phyloP scores from a whole-genome alignment of 257 asterid species.

The Fraxinus americana region DNA sequence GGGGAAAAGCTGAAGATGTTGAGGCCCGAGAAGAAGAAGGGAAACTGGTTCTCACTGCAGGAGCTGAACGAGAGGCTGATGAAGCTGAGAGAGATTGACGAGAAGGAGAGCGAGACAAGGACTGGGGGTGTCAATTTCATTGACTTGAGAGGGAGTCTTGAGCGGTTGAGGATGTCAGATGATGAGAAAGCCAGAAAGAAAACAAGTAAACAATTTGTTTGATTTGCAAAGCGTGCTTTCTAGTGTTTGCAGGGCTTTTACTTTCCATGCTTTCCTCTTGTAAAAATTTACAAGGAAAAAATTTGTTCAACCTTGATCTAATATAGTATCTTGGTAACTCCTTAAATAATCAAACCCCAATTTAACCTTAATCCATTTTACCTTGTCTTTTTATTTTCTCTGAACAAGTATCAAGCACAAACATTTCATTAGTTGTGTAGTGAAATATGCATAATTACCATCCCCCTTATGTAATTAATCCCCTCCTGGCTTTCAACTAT shows the following conservation, averaged over 20 bases:
- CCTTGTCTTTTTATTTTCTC: not conserved
- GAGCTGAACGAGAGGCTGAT: conserved; percentile 68
- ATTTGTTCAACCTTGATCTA: not conserved
- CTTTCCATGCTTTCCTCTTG: conserved; percentile 1
- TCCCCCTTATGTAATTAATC: not conserved
- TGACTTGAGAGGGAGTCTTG: conserved; percentile 23
- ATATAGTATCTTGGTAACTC: not conserved
- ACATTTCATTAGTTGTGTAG: not conserved
- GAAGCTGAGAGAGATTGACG: conserved; percentile 47
- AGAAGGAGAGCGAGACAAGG: conserved; percentile 18
- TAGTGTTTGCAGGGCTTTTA: not conserved
- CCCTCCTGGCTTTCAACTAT: no score
- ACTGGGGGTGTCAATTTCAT: not conserved
- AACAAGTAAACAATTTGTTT: conserved; percentile 18
- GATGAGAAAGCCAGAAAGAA: not conserved
- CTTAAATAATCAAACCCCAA: not conserved
- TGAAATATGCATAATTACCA: not conserved
- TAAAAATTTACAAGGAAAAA: not conserved
- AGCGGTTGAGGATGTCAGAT: not conserved
- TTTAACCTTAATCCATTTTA: conserved; percentile 4
- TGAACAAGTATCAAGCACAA: not conserved
- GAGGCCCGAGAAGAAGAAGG: conserved; percentile 66
- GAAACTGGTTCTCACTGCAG: conserved; percentile 65
- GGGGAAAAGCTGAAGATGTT: conserved; percentile 58
- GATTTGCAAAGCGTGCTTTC: not conserved